These are phyloP conservation scores for Pseudocercospora macadamiae DNA, from an alignment of 2,329 filamentous ascomycete species.

Conservation along the genomic window DNA sequence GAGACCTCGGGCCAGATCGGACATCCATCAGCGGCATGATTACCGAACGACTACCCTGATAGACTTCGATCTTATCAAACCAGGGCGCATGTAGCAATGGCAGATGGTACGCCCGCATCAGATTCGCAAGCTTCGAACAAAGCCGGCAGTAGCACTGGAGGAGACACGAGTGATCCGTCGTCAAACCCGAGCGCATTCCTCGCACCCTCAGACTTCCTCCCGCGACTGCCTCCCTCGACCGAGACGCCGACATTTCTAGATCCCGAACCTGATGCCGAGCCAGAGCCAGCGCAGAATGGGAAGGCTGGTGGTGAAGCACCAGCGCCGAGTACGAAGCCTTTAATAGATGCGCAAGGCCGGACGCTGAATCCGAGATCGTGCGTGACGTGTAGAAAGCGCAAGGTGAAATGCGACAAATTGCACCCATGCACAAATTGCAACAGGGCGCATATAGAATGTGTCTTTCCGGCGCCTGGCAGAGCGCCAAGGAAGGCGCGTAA, in stretches of 20 bases:
- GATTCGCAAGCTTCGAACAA: slow-evolving; percentile 9
- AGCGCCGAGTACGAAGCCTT: slow-evolving; percentile 15
- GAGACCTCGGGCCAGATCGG: background rate
- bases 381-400: slow-evolving; percentile 59
- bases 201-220: slow-evolving; percentile 31
- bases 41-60: background rate
- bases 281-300: background rate
- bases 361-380: slow-evolving; percentile 48
- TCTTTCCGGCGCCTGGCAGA: slow-evolving; percentile 74
- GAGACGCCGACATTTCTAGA: slow-evolving; percentile 15
- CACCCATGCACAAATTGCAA: slow-evolving; percentile 77
- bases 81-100: slow-evolving; percentile 5
- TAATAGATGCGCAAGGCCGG: slow-evolving; percentile 38
- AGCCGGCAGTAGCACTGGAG: background rate
- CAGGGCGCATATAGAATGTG: slow-evolving; percentile 69
- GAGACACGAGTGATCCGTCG: slow-evolving; percentile 4
- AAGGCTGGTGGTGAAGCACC: background rate
- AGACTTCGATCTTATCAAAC: slow-evolving; percentile 1
- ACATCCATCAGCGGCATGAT: background rate
- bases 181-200: slow-evolving; percentile 19
- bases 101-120: slow-evolving; percentile 8
- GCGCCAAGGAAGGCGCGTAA: slow-evolving; percentile 71
- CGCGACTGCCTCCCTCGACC: slow-evolving; percentile 28
- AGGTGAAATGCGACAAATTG: slow-evolving; percentile 78
- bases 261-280: background rate